These are phyloP conservation scores for Neurospora crassa DNA, from an alignment of 2,329 filamentous ascomycete species.

Conservation along the genomic window DNA sequence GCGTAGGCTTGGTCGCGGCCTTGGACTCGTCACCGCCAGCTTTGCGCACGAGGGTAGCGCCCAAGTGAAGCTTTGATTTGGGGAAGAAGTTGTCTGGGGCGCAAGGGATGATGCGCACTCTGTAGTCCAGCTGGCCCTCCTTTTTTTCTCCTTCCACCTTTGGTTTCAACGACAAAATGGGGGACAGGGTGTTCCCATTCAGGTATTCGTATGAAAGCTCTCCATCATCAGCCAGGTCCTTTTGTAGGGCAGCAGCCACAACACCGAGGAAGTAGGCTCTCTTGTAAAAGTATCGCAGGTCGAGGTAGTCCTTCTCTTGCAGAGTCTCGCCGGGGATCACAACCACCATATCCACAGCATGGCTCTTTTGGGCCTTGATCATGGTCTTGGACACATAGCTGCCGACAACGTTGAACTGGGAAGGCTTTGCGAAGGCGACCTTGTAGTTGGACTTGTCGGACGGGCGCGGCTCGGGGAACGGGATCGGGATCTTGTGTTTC, in stretches of 20 bases:
- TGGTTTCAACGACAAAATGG: slow-evolving; percentile 46
- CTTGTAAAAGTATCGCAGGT: slow-evolving; percentile 91
- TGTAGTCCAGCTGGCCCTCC: slow-evolving; percentile 31
- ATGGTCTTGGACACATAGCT: slow-evolving; percentile 75
- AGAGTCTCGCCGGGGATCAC: slow-evolving; percentile 75
- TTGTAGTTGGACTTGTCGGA: slow-evolving; percentile 71
- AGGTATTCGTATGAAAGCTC: slow-evolving; percentile 55
- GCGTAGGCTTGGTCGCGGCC: slow-evolving; percentile 43
- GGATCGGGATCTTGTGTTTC: slow-evolving; percentile 59
- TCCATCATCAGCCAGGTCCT: slow-evolving; percentile 42
- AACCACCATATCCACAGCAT: slow-evolving; percentile 72
- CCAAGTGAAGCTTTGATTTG: slow-evolving; percentile 58
- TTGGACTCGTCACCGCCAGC: slow-evolving; percentile 34
- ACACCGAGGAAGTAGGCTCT: slow-evolving; percentile 84
- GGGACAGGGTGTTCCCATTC: slow-evolving; percentile 67
- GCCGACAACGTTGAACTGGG: slow-evolving; percentile 76
- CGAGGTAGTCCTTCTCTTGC: slow-evolving; percentile 89
- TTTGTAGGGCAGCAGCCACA: slow-evolving; percentile 60
- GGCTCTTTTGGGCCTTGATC: slow-evolving; percentile 47
- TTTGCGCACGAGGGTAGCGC: slow-evolving; percentile 59
- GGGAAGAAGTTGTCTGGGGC: slow-evolving; percentile 62
- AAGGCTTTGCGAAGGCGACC: slow-evolving; percentile 65
- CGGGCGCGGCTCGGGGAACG: slow-evolving; percentile 76
- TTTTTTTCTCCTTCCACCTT: slow-evolving; percentile 19
- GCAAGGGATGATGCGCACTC: slow-evolving; percentile 70